A percentile compares a stretch with the other conserved stretches of the same genome.
Evolutionary conservation across 2,329 filamentous ascomycete genomes (phyloP).

Genomic region (Colletotrichum horii): DNA sequence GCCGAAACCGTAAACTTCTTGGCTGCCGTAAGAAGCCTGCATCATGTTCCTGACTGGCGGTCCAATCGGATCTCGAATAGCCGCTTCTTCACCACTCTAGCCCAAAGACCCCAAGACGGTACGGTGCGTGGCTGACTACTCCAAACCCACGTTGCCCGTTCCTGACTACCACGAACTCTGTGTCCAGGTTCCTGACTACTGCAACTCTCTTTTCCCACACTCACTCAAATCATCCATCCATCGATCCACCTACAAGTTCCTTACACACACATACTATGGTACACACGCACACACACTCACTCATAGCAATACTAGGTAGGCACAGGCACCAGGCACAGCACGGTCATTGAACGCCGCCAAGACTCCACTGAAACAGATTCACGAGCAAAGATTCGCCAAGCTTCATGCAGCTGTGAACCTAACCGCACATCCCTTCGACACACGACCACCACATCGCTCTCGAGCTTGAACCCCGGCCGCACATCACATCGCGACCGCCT

Average conservation of each 20-base stretch:
- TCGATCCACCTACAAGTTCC: background rate
- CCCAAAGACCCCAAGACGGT: background rate
- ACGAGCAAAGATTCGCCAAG: constrained; percentile 20
- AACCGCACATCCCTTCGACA: background rate
- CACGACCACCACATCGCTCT: background rate
- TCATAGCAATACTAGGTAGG: background rate
- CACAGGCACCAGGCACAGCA: constrained; percentile 11
- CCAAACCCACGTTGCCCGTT: background rate
- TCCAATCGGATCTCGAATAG: constrained; percentile 16
- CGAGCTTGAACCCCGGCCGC: background rate
- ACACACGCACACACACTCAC: too few relatives aligned
- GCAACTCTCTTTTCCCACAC: background rate
- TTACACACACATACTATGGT: too few relatives aligned
- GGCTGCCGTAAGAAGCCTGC: constrained; percentile 14
- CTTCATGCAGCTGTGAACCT: constrained; percentile 15
- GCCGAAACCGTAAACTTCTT: constrained; percentile 21
- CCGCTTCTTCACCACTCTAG: background rate
- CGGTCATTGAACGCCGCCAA: constrained; percentile 6
- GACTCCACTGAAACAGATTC: constrained; percentile 17
- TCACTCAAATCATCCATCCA: background rate
- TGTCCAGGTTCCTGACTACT: background rate
- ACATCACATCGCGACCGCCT: background rate
- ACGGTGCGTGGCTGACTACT: background rate
- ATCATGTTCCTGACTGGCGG: constrained; percentile 1
- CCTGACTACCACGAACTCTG: background rate